Conservation (phyloP, 2,329 filamentous ascomycete genomes). For the Talaromyces sp. region DNA sequence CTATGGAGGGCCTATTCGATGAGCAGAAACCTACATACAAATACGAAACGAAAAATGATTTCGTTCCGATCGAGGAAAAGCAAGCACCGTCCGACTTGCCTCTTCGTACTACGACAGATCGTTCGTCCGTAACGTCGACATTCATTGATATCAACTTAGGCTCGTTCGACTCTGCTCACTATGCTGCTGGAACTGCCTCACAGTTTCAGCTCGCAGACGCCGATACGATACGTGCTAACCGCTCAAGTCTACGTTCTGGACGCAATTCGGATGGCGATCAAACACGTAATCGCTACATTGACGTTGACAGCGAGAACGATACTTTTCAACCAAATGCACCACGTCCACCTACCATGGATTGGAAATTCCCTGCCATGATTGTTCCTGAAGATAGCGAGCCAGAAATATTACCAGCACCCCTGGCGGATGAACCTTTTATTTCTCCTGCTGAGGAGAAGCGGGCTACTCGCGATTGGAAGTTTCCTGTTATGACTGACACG, state of each 20-base stretch:
- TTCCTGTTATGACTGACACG: conserved; percentile 42
- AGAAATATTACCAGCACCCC: conserved; percentile 7
- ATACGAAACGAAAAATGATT: conserved; percentile 53
- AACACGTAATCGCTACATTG: conserved; percentile 27
- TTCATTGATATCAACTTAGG: conserved; percentile 58
- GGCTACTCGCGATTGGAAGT: conserved; percentile 54
- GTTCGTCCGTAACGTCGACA: conserved; percentile 48
- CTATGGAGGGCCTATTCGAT: conserved; percentile 58
- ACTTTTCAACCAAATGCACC: conserved; percentile 32
- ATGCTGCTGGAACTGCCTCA: conserved; percentile 52
- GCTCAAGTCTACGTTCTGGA: conserved; percentile 47
- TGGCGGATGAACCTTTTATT: neutral
- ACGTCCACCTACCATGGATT: conserved; percentile 47
- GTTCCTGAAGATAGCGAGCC: conserved; percentile 25
- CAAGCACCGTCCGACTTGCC: conserved; percentile 55
- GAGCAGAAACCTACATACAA: conserved; percentile 55
- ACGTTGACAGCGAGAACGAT: conserved; percentile 23
- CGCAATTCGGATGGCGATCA: conserved; percentile 38
- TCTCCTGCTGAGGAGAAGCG: conserved; percentile 28
- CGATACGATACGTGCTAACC: conserved; percentile 56
- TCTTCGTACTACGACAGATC: conserved; percentile 45
- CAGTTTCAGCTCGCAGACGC: conserved; percentile 52
- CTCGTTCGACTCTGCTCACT: conserved; percentile 47
- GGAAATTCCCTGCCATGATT: conserved; percentile 43
- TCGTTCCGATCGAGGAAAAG: conserved; percentile 42